Evolutionary conservation across 768 basidiomycete genomes (phyloP), one percentile per base, ranked within the genome.

Genomic region (Tylopilus sp.): DNA sequence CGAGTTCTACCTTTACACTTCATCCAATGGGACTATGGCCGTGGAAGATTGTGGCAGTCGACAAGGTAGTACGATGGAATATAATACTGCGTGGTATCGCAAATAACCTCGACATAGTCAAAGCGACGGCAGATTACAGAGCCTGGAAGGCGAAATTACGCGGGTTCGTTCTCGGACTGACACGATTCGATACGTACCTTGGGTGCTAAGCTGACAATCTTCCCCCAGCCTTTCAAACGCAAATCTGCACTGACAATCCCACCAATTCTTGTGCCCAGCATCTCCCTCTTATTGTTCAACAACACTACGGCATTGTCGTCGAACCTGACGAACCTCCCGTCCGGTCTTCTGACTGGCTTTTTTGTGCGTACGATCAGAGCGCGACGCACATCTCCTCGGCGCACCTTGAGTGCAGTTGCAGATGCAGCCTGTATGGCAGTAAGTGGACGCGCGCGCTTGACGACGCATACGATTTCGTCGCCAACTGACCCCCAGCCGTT

Each of bases 221-320:
- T 97, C 7, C 88, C 85, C 95, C 95, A 98, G 1, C 93, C 92
- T 66, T 91, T 87, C 79, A 89, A 79, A 55, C 92, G 77, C 67
- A 98, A 67, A 60, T 97, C 95, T 0, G 89, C 88, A 53, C 89
- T 93, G 40, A 98, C 95, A 40, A 95, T 85, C 0, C 95, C 94
- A 60, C 89, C 88, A 48, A 98, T 92, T 63, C 95, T 83, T 44
- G 94, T 97, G 18, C 94, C 95, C 52, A 98, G 66, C 88, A 98
- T 91, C 72, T 95, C 92, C 50, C 85, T 81, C 75, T 98, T 98
- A 75, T 91, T 91, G 70, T 98, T 98, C 51, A 98, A 69, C 31
- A 98, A 72, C 6, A 98, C 93, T 9, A 85, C 92, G 1, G 95
- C 95, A 63, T 98, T 98, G 78, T 98, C 95, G 71, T 98, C 95